Conservation (phyloP, 805 yeast species). For the Candida gorgasii region DNA sequence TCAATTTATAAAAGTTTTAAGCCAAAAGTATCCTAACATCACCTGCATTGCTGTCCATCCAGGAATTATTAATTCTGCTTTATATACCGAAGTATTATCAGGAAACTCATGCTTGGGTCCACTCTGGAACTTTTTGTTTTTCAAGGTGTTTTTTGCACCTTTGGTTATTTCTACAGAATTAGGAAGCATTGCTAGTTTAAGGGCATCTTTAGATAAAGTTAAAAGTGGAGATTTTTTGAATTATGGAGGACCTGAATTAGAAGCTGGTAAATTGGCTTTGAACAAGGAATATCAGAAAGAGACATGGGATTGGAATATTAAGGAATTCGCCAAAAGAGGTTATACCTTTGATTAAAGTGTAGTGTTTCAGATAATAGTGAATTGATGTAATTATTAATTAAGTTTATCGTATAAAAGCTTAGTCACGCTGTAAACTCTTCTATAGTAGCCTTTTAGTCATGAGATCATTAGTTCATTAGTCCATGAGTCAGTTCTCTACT, state of each 20-base stretch:
- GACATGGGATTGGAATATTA: conserved; percentile 31
- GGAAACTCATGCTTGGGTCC: conserved; percentile 3
- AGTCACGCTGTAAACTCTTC: too few species aligned
- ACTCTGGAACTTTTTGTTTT: not conserved
- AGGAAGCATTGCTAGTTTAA: conserved; percentile 35
- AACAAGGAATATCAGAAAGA: conserved; percentile 21
- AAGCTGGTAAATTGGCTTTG: conserved; percentile 25
- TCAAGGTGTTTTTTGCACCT: conserved; percentile 16
- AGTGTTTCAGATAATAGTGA: too few species aligned
- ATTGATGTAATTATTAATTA: too few species aligned
- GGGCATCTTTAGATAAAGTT: conserved; percentile 32
- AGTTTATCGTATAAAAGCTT: too few species aligned
- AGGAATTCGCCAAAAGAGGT: conserved; percentile 12
- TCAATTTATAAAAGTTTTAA: conserved; percentile 31
- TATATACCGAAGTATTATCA: conserved; percentile 23
- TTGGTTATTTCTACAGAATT: conserved; percentile 34
- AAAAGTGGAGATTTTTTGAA: conserved; percentile 32
- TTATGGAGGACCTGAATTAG: conserved; percentile 31
- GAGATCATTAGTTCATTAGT: too few species aligned
- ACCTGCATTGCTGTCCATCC: conserved; percentile 38
- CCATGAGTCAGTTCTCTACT: too few species aligned
- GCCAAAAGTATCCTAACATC: conserved; percentile 29
- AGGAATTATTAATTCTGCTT: conserved; percentile 37
- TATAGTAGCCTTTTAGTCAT: too few species aligned
- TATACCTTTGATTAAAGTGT: conserved; percentile 8